Percentiles rank a stretch among this genome's conserved stretches.
These are phyloP conservation scores for Zygoascus meyerae DNA, from an alignment of 1,139 yeast species.

Conservation along the genomic window DNA sequence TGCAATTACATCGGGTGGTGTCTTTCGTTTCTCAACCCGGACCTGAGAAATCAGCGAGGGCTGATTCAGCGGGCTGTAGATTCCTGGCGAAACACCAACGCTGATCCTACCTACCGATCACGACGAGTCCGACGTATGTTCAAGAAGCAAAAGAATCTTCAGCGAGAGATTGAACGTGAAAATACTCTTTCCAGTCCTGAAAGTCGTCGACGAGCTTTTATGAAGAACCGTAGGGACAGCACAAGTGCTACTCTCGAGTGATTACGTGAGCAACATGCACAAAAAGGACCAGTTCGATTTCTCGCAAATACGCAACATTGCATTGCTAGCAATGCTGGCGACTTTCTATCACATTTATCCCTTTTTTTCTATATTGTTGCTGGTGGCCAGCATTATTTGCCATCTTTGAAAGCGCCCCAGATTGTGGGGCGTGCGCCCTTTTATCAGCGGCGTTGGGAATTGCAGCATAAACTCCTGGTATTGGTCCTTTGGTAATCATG, in stretches of 20 bases:
- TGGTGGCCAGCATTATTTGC: too few relatives aligned
- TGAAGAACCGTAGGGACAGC: neutral
- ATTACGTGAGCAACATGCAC: too few relatives aligned
- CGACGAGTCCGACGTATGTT: constrained; percentile 36
- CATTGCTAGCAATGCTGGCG: too few relatives aligned
- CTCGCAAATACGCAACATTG: too few relatives aligned
- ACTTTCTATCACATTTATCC: too few relatives aligned
- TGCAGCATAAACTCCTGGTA: too few relatives aligned
- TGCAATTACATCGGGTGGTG: constrained; percentile 47
- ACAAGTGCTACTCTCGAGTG: neutral
- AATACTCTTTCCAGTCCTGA: neutral
- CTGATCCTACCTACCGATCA: constrained; percentile 39
- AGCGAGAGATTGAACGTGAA: neutral
- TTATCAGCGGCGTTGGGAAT: too few relatives aligned
- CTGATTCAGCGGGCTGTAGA: constrained; percentile 47
- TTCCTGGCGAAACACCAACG: constrained; percentile 43
- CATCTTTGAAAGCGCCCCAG: too few relatives aligned
- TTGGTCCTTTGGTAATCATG: too few relatives aligned
- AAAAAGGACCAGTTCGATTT: too few relatives aligned
- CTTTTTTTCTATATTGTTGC: too few relatives aligned
- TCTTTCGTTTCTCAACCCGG: constrained; percentile 38
- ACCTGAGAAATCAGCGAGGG: constrained; percentile 39
- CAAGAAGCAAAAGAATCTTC: constrained; percentile 11
- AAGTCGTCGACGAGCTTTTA: neutral
- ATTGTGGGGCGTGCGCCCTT: too few relatives aligned